phyloP scores from a whole-genome alignment of 805 yeast species.

The Candida schatavii region DNA sequence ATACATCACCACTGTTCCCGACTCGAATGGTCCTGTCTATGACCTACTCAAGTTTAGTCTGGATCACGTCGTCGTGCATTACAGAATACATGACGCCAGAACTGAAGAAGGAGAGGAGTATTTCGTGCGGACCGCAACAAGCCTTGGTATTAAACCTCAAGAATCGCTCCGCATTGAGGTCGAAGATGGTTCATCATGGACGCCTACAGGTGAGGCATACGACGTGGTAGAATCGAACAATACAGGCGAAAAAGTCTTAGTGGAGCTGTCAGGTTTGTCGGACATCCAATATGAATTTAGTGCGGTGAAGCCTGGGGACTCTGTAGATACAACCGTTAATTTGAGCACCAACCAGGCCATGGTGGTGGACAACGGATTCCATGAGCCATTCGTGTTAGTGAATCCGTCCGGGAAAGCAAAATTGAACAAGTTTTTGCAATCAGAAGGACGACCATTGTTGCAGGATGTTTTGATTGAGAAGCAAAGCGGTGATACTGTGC shows the following conservation, averaged over 20 bases:
- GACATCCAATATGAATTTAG: slow-evolving; percentile 23
- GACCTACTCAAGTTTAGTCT: background rate
- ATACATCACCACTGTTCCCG: background rate
- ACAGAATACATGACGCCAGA: background rate
- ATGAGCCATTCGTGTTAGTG: slow-evolving; percentile 37
- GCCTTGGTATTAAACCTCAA: slow-evolving; percentile 5
- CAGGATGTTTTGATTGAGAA: slow-evolving; percentile 20
- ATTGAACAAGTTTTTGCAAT: slow-evolving; percentile 12
- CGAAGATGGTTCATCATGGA: slow-evolving; percentile 21
- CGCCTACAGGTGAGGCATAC: slow-evolving; percentile 21
- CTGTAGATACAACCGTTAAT: slow-evolving; percentile 10
- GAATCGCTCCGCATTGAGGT: slow-evolving; percentile 21
- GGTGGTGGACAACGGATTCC: slow-evolving; percentile 29
- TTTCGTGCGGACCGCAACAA: background rate
- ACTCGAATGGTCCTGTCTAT: background rate
- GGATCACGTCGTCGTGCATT: background rate
- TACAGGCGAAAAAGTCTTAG: slow-evolving; percentile 14
- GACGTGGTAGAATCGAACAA: slow-evolving; percentile 16
- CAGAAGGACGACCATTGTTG: slow-evolving; percentile 15
- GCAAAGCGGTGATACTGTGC: background rate
- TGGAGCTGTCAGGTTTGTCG: slow-evolving; percentile 27
- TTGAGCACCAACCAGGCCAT: slow-evolving; percentile 43
- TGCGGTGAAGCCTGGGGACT: slow-evolving; percentile 11
- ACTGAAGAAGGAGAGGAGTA: background rate
- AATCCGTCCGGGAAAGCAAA: slow-evolving; percentile 35